Conservation (phyloP, 805 yeast species). For the Pichia phayaonensis region DNA sequence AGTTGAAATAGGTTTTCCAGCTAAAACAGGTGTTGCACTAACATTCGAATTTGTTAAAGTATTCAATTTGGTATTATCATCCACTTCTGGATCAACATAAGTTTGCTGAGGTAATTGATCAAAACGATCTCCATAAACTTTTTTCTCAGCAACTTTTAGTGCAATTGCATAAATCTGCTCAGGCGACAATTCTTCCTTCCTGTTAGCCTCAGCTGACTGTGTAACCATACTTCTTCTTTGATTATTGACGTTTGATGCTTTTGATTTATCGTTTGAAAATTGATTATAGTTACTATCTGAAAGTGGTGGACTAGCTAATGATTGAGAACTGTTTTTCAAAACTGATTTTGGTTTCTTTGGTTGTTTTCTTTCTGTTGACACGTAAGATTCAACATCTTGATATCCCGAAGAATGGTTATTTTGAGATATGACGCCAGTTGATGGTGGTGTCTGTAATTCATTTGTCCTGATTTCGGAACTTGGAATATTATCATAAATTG, state of each 20-base stretch:
- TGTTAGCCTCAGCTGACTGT: neutral
- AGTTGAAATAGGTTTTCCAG: neutral
- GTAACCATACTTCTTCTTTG: neutral
- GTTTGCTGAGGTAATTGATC: neutral
- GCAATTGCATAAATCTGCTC: constrained; percentile 52
- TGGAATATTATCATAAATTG: neutral
- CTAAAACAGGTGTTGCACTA: neutral
- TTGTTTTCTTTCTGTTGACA: neutral
- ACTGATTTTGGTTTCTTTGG: constrained; percentile 4
- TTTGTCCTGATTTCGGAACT: neutral
- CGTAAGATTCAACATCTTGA: neutral
- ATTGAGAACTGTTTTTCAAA: constrained; percentile 6
- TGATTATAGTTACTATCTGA: neutral
- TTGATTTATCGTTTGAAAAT: neutral
- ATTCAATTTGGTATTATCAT: constrained; percentile 22
- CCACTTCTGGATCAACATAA: constrained; percentile 11
- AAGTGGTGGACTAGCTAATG: constrained; percentile 1
- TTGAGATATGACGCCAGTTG: neutral
- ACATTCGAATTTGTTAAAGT: constrained; percentile 16
- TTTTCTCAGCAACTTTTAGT: constrained; percentile 45
- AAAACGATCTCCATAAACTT: constrained; percentile 40
- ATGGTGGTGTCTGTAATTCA: neutral
- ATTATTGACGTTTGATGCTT: neutral
- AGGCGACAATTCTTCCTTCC: constrained; percentile 25
- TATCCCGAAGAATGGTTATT: neutral